Base-by-base conservation (phyloP, 2,329 filamentous ascomycete genomes). In the Trichoderma sp. region DNA sequence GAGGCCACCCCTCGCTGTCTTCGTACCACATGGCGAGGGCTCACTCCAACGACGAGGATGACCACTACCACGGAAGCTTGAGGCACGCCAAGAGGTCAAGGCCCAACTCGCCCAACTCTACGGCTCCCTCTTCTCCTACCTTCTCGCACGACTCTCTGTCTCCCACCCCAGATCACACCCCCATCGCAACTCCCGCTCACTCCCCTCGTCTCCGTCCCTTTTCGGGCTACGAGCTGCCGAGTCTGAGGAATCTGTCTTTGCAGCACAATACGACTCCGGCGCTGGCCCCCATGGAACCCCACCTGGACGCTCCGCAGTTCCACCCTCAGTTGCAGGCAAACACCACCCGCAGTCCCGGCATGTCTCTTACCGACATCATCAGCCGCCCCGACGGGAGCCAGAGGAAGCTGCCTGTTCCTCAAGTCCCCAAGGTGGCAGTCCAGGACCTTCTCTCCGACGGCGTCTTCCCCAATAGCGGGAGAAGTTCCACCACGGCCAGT, bases 121-220 rank as follows among this genome's bases (percentile, higher is more conserved):
- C 94, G 2, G 94, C 94, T 55, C 95, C 95, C 21, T 96, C 94
- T 28, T 98, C 94, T 39, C 94, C 94, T 28, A 97, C 93, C 3
- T 97, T 97, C 77, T 97, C 94, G 2, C 93, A 97, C 79, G 93
- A 97, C 78, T 97, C 94, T 12, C 85, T 94, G 54, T 98, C 94
- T 10, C 95, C 94, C 5, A 99, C 94, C 1, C 95, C 94, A 12
- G 94, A 98, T 74, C 93, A 97, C 81, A 98, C 95, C n/a, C 94
- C 94, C n/a, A 88, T 98, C 64, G 94, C 93, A 30, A 99, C 94
- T 5, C 94, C 94, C 5, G 94, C 93, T 50, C 95, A 98, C 78
- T 97, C 93, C 19, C 95, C 95, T 59, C 91, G 95, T 50, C 83
- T 99, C 70, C 86, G 93, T 67, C 92, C 94, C 3, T 90, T 91